Base-by-base conservation (phyloP, 2,329 filamentous ascomycete species). In the Didymella glomerata region DNA sequence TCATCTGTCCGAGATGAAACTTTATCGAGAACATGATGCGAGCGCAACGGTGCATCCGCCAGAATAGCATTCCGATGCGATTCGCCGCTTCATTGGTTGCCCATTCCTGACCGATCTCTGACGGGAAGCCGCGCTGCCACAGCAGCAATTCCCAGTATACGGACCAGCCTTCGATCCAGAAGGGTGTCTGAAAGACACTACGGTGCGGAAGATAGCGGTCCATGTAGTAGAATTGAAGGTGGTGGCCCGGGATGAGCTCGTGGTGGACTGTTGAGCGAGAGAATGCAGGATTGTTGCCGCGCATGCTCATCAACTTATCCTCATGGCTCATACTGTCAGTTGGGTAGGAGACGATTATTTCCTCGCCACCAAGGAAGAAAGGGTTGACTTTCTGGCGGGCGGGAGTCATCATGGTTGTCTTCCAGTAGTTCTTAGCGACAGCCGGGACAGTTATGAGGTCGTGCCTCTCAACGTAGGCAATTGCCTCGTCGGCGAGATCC, bases 61-160 rank as follows among this genome's bases (percentile, higher is more conserved):
- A 88, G 69, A 87, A 88, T 8, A 88, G 72, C 62, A 86, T 84
- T 0, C 85, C 85, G 22, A 88, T 79, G 38, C 79, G 78, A 61
- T 87, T 83, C 58, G 84, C 81, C 0, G 85, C 78, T 0, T 78
- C 77, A 4, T 76, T 74, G 55, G 82, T 80, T 59, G 64, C 66
- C 65, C 86, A 87, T 28, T 79, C 79, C 27, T 82, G 78, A 41
- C 83, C 72, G 28, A 45, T 45, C 14, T 52, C 49, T 45, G 49
- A 25, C 3, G 49, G 40, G 10, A 52, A 52, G 28, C 49, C 49
- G 28, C 49, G 49, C 27, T 52, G 40, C 84, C 84, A 88, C 16
- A 88, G 77, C 18, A 86, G 68, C 65, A 86, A 77, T 73, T 88
- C 86, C 85, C 85, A 87, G 68, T 88, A 88, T 63, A 86, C 79